Base-by-base conservation (phyloP, 208 protist species). In the Trypanosomatidae sp. region DNA sequence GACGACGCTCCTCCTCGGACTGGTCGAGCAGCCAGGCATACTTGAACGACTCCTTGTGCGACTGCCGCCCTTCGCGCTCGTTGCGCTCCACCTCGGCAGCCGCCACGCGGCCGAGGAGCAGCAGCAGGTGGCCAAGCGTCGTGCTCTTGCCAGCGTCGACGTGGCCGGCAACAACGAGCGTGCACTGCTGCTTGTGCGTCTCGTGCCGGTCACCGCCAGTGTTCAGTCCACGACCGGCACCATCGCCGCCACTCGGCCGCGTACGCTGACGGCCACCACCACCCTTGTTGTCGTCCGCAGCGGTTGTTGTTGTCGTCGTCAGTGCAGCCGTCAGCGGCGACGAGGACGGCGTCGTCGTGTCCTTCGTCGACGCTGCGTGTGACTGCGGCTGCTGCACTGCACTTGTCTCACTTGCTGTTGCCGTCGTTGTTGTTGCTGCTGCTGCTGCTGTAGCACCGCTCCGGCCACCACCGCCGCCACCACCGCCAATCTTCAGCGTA, bases 11-110 rank as follows among this genome's bases (percentile, higher is more conserved):
- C 44, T 90, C 89, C 66, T 97, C 92, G 11, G 87, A 85, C 55
- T 92, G 82, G 57, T 98, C 95, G 26, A 97, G 70, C 55, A 97
- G 50, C 82, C 91, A 98, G n/a, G 96, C 96, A 47, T 96, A 97
- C 55, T 96, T 94, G 74, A 96, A 97, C 15, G 89, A 95, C 26
- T 67, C 73, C 56, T 97, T 96, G 55, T 95, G 72, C 24, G 74
- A 59, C 19, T 66, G 56, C 20, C 67, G 60, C 6, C 75, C 87
- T 45, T 84, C 67, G 23, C 71, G 81, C 43, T 95, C 89, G 55
- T 92, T 96, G 43, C 79, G 65, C 26, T 90, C 72, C 21, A 98
- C 67, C 26, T 87, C 83, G 10, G 61, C 40, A 30, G 62, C 66
- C 26, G 61, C 62, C 15, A 92, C 70, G 16, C 64, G 62, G 37